phyloP scores from a whole-genome alignment of 2,329 filamentous ascomycete genomes.

The Arthrobotrys iridis region DNA sequence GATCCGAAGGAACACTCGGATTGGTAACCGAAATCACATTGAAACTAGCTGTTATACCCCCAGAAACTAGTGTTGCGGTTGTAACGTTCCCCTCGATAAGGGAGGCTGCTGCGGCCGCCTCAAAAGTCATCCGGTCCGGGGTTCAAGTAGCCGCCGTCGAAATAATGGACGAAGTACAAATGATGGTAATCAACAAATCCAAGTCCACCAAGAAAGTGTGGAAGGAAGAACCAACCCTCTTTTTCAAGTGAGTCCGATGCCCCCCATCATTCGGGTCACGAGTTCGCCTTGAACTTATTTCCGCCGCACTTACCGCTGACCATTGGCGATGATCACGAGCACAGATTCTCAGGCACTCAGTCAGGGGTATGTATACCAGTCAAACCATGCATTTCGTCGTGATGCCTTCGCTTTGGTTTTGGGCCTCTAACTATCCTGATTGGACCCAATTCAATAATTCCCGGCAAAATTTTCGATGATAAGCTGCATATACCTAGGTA shows the following conservation, averaged over 20 bases:
- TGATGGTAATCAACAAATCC: constrained; percentile 80
- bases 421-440: constrained; percentile 37
- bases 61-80: constrained; percentile 82
- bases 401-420: constrained; percentile 8
- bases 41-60: constrained; percentile 83
- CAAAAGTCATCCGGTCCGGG: constrained; percentile 78
- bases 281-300: constrained; percentile 3
- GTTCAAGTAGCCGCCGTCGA: constrained; percentile 81
- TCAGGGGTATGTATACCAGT: constrained; percentile 52
- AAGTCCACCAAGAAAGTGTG: constrained; percentile 75
- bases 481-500: constrained; percentile 48
- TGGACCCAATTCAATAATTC: constrained; percentile 29
- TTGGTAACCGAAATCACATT: constrained; percentile 90
- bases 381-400: constrained; percentile 47
- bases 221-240: constrained; percentile 80
- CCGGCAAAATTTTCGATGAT: constrained; percentile 39
- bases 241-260: constrained; percentile 73
- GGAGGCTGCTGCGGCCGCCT: constrained; percentile 77
- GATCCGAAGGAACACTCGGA: constrained; percentile 89
- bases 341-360: constrained; percentile 52
- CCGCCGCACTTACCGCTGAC: constrained; percentile 40
- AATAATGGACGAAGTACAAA: constrained; percentile 88
- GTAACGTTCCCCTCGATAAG: constrained; percentile 81
- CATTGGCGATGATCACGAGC: constrained; percentile 43
- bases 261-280: neutral